A percentile compares a stretch with the other conserved stretches of the same genome.
phyloP scores from a whole-genome alignment of 2,329 filamentous ascomycete genomes.

The Rugonectria rugulosa region DNA sequence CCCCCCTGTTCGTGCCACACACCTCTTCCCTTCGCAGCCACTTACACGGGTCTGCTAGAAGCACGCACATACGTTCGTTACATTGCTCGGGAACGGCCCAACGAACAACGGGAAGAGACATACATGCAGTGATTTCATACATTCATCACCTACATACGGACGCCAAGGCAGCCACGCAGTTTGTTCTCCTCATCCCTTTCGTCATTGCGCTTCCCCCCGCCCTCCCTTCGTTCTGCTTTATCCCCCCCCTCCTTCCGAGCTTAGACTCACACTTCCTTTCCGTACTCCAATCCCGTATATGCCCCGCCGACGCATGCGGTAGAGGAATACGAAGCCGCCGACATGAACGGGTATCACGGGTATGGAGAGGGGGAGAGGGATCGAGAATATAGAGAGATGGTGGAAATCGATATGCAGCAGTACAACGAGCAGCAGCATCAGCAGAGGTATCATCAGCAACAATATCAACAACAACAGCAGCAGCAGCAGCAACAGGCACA shows the following conservation, averaged over 20 bases:
- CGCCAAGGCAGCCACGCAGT: not conserved
- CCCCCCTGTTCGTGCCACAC: conserved; percentile 7
- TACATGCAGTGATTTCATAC: not conserved
- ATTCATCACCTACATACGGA: not conserved
- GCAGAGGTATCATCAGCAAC: conserved; percentile 27
- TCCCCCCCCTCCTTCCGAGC: not conserved
- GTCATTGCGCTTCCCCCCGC: not conserved
- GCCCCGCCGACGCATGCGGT: conserved; percentile 29
- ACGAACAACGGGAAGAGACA: not conserved
- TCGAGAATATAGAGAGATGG: conserved; percentile 44
- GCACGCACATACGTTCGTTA: conserved; percentile 3
- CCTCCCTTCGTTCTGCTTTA: not conserved
- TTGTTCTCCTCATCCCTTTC: not conserved
- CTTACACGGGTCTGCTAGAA: not conserved
- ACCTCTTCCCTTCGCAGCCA: too few species aligned
- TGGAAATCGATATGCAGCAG: conserved; percentile 45
- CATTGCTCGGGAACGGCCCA: conserved; percentile 1
- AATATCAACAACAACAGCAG: conserved; percentile 21
- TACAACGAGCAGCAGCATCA: conserved; percentile 39
- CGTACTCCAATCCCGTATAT: conserved; percentile 1
- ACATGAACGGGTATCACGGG: conserved; percentile 41
- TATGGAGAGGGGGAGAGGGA: conserved; percentile 30
- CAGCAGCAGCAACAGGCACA: conserved; percentile 18
- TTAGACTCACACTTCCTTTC: not conserved
- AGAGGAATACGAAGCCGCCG: conserved; percentile 16